Evolutionary conservation across 371 early-diverging fungal species (phyloP).

Genomic region (Haplosporangium sp.): DNA sequence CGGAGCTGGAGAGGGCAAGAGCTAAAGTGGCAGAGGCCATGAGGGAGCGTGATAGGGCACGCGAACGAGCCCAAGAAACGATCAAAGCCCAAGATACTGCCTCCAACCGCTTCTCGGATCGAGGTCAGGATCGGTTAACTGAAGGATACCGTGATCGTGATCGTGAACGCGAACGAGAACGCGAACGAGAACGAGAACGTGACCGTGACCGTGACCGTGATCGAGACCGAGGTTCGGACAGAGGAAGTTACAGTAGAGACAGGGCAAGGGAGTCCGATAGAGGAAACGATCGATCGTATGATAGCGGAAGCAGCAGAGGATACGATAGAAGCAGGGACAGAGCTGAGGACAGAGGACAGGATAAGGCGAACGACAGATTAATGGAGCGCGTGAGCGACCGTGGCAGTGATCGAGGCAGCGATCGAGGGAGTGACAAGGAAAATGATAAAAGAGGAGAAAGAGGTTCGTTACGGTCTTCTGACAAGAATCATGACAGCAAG

Average conservation of each 20-base stretch:
- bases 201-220: constrained; percentile 6
- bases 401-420: constrained; percentile 3
- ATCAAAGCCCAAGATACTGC: neutral
- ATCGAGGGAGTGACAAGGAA: constrained; percentile 15
- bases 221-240: constrained; percentile 8
- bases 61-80: neutral
- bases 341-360: neutral
- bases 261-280: constrained; percentile 4
- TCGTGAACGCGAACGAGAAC: neutral
- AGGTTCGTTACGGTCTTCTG: neutral
- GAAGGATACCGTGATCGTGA: too few species aligned
- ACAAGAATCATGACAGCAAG: neutral
- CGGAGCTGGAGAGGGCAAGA: neutral
- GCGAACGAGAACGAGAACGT: constrained; percentile 6
- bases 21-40: neutral
- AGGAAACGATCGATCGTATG: constrained; percentile 4
- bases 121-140: constrained; percentile 6
- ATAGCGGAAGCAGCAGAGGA: constrained; percentile 7
- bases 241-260: constrained; percentile 11
- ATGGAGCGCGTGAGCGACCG: constrained; percentile 4
- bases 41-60: neutral
- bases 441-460: constrained; percentile 14
- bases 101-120: constrained; percentile 6
- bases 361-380: constrained; percentile 4
- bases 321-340: constrained; percentile 5